These are phyloP conservation scores for Cyberlindnera xylosilytica DNA, from an alignment of 805 yeast genomes.

Conservation along the genomic window DNA sequence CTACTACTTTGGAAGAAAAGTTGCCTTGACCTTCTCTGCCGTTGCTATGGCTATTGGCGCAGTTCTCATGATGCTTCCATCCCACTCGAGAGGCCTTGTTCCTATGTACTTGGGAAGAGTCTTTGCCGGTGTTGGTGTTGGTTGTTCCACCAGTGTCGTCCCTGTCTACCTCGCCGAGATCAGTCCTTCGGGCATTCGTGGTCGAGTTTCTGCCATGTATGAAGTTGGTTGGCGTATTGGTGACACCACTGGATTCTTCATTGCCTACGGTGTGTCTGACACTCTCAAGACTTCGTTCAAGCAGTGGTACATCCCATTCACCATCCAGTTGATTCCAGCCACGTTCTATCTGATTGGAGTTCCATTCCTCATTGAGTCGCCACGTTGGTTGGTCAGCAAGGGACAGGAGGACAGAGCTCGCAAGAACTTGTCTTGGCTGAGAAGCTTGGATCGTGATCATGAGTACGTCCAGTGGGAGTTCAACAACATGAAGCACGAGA, in stretches of 20 bases:
- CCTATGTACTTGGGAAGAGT: slow-evolving; percentile 53
- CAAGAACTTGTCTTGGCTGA: slow-evolving; percentile 34
- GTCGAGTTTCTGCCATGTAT: slow-evolving; percentile 28
- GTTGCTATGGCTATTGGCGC: slow-evolving; percentile 35
- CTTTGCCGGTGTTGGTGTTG: slow-evolving; percentile 46
- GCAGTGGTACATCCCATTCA: slow-evolving; percentile 49
- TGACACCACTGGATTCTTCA: slow-evolving; percentile 12
- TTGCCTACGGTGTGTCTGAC: slow-evolving; percentile 9
- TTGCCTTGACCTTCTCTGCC: slow-evolving; percentile 17
- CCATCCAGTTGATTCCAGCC: slow-evolving; percentile 44
- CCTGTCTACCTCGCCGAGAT: slow-evolving; percentile 47
- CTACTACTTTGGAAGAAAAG: slow-evolving; percentile 18
- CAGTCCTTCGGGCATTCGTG: slow-evolving; percentile 43
- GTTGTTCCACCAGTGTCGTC: slow-evolving; percentile 46
- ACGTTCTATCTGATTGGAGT: slow-evolving; percentile 39
- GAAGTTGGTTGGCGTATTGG: slow-evolving; percentile 14
- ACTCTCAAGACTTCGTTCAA: slow-evolving; percentile 9
- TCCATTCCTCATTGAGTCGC: slow-evolving; percentile 42
- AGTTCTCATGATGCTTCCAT: slow-evolving; percentile 37
- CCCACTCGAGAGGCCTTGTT: slow-evolving; percentile 34
- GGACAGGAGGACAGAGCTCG: slow-evolving; percentile 37
- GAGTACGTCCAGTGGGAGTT: slow-evolving; percentile 41
- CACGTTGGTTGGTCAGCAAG: slow-evolving; percentile 39
- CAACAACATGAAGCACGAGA: slow-evolving; percentile 27
- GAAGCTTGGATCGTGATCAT: slow-evolving; percentile 36